Conservation (phyloP, 345 rosid species). For the Brassica nigra region DNA sequence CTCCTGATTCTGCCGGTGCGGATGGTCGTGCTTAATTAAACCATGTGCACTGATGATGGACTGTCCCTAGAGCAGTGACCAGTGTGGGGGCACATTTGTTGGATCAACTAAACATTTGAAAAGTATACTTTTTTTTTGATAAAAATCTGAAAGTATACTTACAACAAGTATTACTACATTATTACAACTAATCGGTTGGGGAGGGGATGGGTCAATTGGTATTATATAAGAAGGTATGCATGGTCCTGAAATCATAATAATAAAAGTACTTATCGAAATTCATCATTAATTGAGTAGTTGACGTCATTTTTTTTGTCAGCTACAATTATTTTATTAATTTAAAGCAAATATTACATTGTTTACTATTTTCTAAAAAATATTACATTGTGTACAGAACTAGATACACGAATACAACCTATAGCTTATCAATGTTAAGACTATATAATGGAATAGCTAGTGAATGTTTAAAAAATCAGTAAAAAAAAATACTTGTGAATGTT, state of each 20-base stretch:
- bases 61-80: neutral
- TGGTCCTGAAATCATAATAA: neutral
- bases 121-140: no score
- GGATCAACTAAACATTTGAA: neutral
- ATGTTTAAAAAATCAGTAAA: no score
- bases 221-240: neutral
- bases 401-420: neutral
- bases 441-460: neutral
- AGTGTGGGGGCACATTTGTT: constrained; percentile 5
- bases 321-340: no score
- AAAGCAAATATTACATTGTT: neutral
- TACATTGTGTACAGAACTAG: neutral
- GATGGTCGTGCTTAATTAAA: neutral
- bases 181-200: neutral
- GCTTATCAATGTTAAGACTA: neutral
- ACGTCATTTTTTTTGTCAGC: neutral
- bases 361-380: no score
- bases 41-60: constrained; percentile 16
- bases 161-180: constrained; percentile 1
- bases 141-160: neutral
- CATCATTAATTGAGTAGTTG: neutral
- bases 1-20: constrained; percentile 18
- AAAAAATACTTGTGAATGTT: no score
- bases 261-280: neutral
- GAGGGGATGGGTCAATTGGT: neutral